A percentile compares a stretch with the other conserved stretches of the same genome.
phyloP scores from a whole-genome alignment of 2,329 filamentous ascomycete genomes.

The Sordariomycetes sp. region DNA sequence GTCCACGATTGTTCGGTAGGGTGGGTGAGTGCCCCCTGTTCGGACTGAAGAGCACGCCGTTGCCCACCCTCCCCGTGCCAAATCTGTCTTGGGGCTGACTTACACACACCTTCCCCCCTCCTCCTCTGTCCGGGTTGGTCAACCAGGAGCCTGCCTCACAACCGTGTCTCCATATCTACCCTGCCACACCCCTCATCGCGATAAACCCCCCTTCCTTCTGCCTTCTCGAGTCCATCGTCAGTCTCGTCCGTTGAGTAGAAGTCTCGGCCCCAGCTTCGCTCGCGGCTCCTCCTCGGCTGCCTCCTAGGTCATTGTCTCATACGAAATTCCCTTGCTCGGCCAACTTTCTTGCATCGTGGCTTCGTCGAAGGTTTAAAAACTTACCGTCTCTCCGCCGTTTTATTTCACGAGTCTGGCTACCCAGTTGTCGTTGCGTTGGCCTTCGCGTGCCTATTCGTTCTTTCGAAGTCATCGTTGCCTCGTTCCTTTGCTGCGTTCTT shows the following conservation, averaged over 20 bases:
- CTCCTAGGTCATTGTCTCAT: neutral
- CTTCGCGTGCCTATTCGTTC: too few relatives aligned
- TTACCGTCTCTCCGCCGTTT: neutral
- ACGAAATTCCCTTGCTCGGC: neutral
- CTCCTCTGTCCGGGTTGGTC: neutral
- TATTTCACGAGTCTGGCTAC: neutral
- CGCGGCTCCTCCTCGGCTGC: neutral
- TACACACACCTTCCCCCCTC: neutral
- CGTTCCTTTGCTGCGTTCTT: too few relatives aligned
- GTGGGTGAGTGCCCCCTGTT: neutral
- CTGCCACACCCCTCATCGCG: constrained; percentile 3
- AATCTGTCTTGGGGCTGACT: neutral
- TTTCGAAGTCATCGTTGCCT: too few relatives aligned
- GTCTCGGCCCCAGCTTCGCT: neutral
- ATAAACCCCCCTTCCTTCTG: constrained; percentile 2
- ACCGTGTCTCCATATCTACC: neutral
- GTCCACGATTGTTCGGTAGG: neutral
- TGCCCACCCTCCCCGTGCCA: neutral
- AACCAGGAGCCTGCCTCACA: neutral
- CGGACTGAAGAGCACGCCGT: neutral
- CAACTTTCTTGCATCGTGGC: neutral
- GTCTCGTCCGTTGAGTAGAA: neutral
- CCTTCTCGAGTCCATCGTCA: neutral
- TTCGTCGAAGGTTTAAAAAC: neutral
- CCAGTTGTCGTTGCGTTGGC: too few relatives aligned